Base-by-base conservation (phyloP, 2,329 filamentous ascomycete genomes). In the Fusarium protoensiforme region DNA sequence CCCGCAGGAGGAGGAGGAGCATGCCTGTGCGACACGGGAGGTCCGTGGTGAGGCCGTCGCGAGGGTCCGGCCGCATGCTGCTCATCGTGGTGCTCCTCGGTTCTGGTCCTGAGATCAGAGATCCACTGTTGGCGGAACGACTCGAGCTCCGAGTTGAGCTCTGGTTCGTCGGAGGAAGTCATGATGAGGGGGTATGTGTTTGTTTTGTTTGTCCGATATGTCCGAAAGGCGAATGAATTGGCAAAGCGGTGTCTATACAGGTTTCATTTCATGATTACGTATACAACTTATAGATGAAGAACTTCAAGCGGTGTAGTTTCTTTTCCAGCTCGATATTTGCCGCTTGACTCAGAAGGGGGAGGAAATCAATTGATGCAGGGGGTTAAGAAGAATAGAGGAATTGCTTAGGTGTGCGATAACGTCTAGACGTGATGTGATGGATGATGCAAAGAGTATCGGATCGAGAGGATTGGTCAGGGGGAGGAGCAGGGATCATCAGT, bases 81-180 rank as follows among this genome's bases (percentile, higher is more conserved):
- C 62, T 75, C 16, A 7, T 71, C 72, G 7, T 63, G 68, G n/a
- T 73, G 79, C 33, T 61, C 82, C 38, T 61, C 82, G 78, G 69
- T 79, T 43, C 62, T 85, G 4, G 83, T 82, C 57, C 85, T 79
- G 8, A 97, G 93, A 80, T 98, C 95, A 75, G 94, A 92, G 67
- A 91, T 90, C 95, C 95, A 98, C 86, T 94, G 89, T 78, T 90
- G 89, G 74, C 96, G 92, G 84, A 98, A 98, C 53, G 89, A 92
- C 82, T 97, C 94, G 68, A 98, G 89, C 82, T 97, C 95, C 59
- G 92, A 87, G 80, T 90, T 87, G 56, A 87, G 82, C 64, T 86
- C 83, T 74, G 85, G 80, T 36, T 64, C 51, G 54, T 72, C 68
- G 60, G 73, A 65, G 27, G 46, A 51, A n/a, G 75, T 63, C 71